Conservation (phyloP, 768 basidiomycete genomes). For the Hypholoma sublateritium region DNA sequence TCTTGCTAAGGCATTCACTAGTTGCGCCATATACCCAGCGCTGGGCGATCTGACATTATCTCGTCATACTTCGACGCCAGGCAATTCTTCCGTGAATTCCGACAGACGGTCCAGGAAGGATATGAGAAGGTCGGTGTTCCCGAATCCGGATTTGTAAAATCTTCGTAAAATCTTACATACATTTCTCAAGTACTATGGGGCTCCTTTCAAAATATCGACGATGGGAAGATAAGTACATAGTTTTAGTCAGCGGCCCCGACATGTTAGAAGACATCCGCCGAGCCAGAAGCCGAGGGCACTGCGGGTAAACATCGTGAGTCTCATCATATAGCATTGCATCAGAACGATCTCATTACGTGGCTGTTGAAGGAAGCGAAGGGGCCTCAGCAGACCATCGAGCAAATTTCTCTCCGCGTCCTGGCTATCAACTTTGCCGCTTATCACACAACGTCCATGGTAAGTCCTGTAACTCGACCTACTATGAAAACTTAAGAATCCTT, state of each 20-base stretch:
- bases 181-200: slow-evolving; percentile 8
- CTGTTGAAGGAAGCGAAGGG: slow-evolving; percentile 25
- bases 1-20: neutral
- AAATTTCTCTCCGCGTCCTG: slow-evolving; percentile 22
- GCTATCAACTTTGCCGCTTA: slow-evolving; percentile 30
- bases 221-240: slow-evolving; percentile 14
- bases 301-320: neutral
- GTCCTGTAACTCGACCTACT: neutral
- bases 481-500: too few relatives aligned
- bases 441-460: slow-evolving; percentile 26
- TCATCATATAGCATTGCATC: neutral
- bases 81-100: slow-evolving; percentile 8
- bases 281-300: slow-evolving; percentile 10
- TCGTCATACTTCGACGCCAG: slow-evolving; percentile 12
- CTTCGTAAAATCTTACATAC: neutral
- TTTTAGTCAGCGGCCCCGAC: slow-evolving; percentile 11
- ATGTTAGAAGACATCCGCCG: slow-evolving; percentile 15
- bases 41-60: slow-evolving; percentile 10
- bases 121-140: slow-evolving; percentile 9
- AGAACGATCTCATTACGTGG: slow-evolving; percentile 31
- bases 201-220: slow-evolving; percentile 14
- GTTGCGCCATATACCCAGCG: slow-evolving; percentile 15
- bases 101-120: slow-evolving; percentile 15
- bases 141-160: too few relatives aligned
- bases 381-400: slow-evolving; percentile 15